phyloP scores from a whole-genome alignment of 2,329 filamentous ascomycete genomes.

The Cadophora sp. region DNA sequence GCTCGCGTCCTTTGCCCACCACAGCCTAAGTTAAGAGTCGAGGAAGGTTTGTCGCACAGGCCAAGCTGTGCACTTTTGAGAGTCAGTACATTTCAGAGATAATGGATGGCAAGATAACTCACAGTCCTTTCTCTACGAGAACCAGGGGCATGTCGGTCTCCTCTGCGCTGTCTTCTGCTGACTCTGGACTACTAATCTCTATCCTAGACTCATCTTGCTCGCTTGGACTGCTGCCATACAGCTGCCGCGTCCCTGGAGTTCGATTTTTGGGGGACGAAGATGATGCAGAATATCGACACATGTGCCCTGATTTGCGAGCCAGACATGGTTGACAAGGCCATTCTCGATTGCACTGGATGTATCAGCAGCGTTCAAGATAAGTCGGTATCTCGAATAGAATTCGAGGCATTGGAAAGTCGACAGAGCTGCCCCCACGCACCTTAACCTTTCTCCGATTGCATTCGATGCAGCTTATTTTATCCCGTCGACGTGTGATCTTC shows the following conservation, averaged over 20 bases:
- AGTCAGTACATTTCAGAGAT: background rate
- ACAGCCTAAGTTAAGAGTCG: background rate
- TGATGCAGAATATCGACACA: conserved; percentile 8
- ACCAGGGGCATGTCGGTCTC: background rate
- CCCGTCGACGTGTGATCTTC: conserved; percentile 4
- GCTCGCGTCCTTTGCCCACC: background rate
- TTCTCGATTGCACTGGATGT: background rate
- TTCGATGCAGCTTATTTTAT: conserved; percentile 9
- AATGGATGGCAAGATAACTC: background rate
- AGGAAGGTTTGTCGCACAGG: background rate
- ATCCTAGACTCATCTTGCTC: background rate
- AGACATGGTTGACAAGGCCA: conserved; percentile 13
- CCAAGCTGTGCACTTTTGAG: background rate
- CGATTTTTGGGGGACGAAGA: background rate
- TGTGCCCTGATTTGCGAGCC: conserved; percentile 6
- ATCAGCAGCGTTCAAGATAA: background rate
- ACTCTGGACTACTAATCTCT: background rate
- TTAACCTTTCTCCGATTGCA: conserved; percentile 9
- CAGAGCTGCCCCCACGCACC: background rate
- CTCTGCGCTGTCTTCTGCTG: background rate
- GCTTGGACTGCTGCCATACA: background rate
- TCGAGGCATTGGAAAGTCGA: too few relatives aligned
- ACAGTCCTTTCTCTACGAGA: background rate
- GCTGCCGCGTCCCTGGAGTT: background rate
- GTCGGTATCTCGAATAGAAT: background rate